Evolutionary conservation across 129 eudicot species (phyloP).

Genomic region (Oenanthe sinensis): DNA sequence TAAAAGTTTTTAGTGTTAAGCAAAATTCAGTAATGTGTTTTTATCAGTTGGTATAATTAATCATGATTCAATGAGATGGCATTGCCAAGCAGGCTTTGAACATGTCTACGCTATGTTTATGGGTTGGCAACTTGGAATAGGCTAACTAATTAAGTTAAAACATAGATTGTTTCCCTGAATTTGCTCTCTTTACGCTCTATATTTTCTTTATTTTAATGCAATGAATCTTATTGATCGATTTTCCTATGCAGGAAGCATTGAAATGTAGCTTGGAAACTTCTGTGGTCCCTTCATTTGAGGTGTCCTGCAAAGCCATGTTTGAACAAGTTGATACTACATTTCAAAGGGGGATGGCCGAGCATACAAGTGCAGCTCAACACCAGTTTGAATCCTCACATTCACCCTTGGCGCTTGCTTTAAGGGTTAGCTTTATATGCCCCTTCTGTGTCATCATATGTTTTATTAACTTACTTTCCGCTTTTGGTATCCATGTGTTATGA

Average conservation of each 20-base stretch:
- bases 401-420: slow-evolving; percentile 64
- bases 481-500: neutral
- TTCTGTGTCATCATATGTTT: neutral
- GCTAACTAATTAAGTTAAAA: neutral
- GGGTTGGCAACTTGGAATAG: neutral
- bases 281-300: slow-evolving; percentile 86
- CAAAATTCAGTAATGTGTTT: neutral
- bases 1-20: neutral
- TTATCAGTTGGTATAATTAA: neutral
- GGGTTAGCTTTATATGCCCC: slow-evolving; percentile 36
- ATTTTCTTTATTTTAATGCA: neutral
- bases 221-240: neutral
- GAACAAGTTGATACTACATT: slow-evolving; percentile 90
- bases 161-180: neutral
- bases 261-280: slow-evolving; percentile 69
- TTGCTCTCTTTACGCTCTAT: neutral
- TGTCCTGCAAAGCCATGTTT: slow-evolving; percentile 93
- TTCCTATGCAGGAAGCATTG: slow-evolving; percentile 62
- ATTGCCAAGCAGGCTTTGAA: neutral
- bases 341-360: slow-evolving; percentile 87
- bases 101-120: neutral
- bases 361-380: slow-evolving; percentile 56
- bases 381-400: slow-evolving; percentile 77
- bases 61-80: neutral
- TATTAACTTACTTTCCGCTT: neutral